Percentiles rank a stretch among this genome's conserved stretches.
Conservation (phyloP, 2,329 filamentous ascomycete species). For the Aciculosporium take region DNA sequence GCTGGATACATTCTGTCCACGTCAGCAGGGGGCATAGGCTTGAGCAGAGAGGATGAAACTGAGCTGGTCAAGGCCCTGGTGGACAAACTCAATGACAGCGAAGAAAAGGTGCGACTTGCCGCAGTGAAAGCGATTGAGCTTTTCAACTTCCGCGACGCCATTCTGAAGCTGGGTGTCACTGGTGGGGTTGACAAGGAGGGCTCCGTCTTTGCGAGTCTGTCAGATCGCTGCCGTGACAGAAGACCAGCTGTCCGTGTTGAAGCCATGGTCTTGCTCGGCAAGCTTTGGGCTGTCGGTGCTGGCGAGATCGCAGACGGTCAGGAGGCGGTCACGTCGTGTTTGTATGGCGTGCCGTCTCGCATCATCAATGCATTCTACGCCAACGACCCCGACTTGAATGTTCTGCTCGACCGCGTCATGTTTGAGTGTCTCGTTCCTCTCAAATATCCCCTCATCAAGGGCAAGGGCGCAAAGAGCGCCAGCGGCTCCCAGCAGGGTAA, state of each 20-base stretch:
- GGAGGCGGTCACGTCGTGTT: constrained; percentile 57
- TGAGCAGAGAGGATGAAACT: constrained; percentile 70
- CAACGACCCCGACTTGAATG: constrained; percentile 75
- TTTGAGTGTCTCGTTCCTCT: constrained; percentile 84
- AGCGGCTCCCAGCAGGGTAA: constrained; percentile 39
- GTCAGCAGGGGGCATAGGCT: constrained; percentile 75
- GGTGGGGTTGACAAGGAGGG: constrained; percentile 63
- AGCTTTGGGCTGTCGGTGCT: constrained; percentile 85
- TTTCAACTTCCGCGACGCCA: constrained; percentile 67
- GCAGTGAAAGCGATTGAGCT: constrained; percentile 73
- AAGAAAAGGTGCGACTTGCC: constrained; percentile 81
- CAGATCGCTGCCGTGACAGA: constrained; percentile 78
- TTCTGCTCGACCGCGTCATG: constrained; percentile 68
- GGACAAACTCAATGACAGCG: constrained; percentile 72
- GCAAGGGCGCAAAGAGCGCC: constrained; percentile 45
- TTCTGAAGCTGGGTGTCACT: constrained; percentile 64
- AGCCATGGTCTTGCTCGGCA: constrained; percentile 71
- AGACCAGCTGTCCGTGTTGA: constrained; percentile 69
- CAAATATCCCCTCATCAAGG: constrained; percentile 58
- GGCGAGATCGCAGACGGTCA: constrained; percentile 76
- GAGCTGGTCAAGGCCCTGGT: constrained; percentile 59
- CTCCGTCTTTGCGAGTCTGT: constrained; percentile 67
- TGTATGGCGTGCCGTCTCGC: constrained; percentile 68
- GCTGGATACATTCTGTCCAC: constrained; percentile 81
- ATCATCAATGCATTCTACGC: constrained; percentile 83